Evolutionary conservation across 768 basidiomycete genomes (phyloP), one percentile per base, ranked within the genome.

Genomic region (Boletus sp.): DNA sequence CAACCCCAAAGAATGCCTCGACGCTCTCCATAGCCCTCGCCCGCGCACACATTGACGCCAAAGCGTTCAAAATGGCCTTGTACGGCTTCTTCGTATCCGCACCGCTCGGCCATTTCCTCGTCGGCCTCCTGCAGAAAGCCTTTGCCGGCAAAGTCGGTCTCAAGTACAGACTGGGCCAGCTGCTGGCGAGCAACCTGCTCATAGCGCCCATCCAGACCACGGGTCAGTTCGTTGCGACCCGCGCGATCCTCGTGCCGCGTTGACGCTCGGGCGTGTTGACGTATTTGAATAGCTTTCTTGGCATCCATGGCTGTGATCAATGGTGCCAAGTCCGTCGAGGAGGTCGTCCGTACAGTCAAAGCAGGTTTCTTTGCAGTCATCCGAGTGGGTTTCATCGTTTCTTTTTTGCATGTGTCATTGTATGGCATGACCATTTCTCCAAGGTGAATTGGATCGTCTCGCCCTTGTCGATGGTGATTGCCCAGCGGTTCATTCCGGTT

Each of bases 81-180:
- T 94, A 92, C 67, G 93, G 93, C 57, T 84, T 89, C 75, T 78
- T 89, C 62, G 80, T 95, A 40, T 91, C 91, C 12, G 93, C 92
- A 7, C 93, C 93, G 0, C 69, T 95, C 32, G 80, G 84, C 41
- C 93, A 95, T 67, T 72, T 80, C 69, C 83, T 94, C 58, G 82
- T 91, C 18, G 84, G 87, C 52, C 63, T 78, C 40, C 73, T 94
- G 56, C 91, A 94, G 72, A 86, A 80, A 64, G 80, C 80, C 14
- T 94, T 95, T 66, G 83, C 84, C 0, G 92, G 92, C 39, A 88
- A 79, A 74, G 85, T 84, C 18, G 80, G 84, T 15, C 71, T 82
- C 39, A 75, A 76, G 24, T 83, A 85, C 47, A 87, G 83, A 73
- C 62, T 94, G 47, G 83, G 73, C 18, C 90, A 91, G 73, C 79